Base-by-base conservation (phyloP, 2,329 filamentous ascomycete genomes). In the Pseudomassariella vexata region DNA sequence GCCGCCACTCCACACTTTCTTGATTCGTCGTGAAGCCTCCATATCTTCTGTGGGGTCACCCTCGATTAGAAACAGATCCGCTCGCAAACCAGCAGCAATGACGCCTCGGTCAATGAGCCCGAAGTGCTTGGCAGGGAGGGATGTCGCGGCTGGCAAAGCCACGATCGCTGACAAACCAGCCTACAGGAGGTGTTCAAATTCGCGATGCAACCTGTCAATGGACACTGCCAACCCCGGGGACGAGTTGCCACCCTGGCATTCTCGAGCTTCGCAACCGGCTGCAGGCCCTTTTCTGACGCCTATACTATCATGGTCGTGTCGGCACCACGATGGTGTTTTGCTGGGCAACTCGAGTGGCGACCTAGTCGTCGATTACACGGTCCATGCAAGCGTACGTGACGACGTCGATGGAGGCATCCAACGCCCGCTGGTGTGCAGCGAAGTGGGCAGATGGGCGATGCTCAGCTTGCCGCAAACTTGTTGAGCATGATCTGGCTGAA, bases 11-110 rank as follows among this genome's bases (percentile, higher is more conserved):
- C 52, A 56, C 2, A 53, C 39, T 27, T 33, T 45, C 9, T 24
- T 32, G 9, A 57, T 51, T 21, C 31, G 43, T 20, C 39, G 36
- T 12, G 46, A 50, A 5, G 39, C 42, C 5, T 20, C 35, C 10
- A 57, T 53, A 26, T 56, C 46, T 22, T 46, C 38, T 14, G 49
- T 34, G 7, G 52, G 51, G 11, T 55, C 39, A 2, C 50, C 54
- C 2, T 45, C 31, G 4, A 58, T 28, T 8, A 57, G 44, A n/a
- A 57, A 26, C 16, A 57, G 24, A 28, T 56, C 54, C 2, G 52
- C 55, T n/a, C 48, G 37, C 9, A 36, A 28, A 1, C 52, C 53
- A 8, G 33, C 33, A 14, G 32, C 25, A 16, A 56, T 31, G 5
- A 32, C 28, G 3, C 53, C 53, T 11, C 54, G 37, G 26, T 54